Evolutionary conservation across 345 rosid species (phyloP).

Genomic region (Arabis hirsuta): DNA sequence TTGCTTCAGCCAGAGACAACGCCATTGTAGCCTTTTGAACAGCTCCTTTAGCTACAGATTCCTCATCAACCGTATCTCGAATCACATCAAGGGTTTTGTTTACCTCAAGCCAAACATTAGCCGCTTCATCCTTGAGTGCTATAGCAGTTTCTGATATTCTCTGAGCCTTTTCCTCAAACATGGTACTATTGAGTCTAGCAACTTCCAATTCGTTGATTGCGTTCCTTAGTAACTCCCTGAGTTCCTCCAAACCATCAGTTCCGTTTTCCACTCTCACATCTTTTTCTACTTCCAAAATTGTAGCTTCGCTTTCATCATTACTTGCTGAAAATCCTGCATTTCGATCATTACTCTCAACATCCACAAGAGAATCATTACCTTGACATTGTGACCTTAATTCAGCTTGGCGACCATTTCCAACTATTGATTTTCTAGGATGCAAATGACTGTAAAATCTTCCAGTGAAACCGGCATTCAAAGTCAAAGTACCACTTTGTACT

Average conservation of each 20-base stretch:
- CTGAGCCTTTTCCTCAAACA: constrained; percentile 93
- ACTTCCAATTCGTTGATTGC: constrained; percentile 72
- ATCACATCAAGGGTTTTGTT: constrained; percentile 57
- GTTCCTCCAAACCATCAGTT: constrained; percentile 57
- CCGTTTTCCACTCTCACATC: constrained; percentile 47
- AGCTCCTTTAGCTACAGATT: constrained; percentile 70
- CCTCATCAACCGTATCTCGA: constrained; percentile 68
- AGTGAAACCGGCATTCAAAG: constrained; percentile 44
- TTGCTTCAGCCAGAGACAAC: constrained; percentile 84
- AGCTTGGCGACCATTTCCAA: constrained; percentile 40
- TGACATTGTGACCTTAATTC: constrained; percentile 47
- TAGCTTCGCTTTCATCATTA: constrained; percentile 45
- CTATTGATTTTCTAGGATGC: constrained; percentile 40
- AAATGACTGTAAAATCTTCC: constrained; percentile 44
- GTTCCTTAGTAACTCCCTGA: constrained; percentile 63
- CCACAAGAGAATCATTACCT: constrained; percentile 57
- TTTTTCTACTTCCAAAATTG: constrained; percentile 43
- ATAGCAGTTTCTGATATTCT: constrained; percentile 83
- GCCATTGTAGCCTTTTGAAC: constrained; percentile 79
- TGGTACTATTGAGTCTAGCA: constrained; percentile 72
- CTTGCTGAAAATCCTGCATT: constrained; percentile 51
- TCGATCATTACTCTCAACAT: constrained; percentile 57
- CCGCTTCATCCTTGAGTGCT: constrained; percentile 78
- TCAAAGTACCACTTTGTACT: constrained; percentile 35
- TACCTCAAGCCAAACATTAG: constrained; percentile 65